Evolutionary conservation across 169 alveolate genomes (phyloP), one percentile per base, ranked within the genome.

Genomic region (Cryptosporidium sp.): DNA sequence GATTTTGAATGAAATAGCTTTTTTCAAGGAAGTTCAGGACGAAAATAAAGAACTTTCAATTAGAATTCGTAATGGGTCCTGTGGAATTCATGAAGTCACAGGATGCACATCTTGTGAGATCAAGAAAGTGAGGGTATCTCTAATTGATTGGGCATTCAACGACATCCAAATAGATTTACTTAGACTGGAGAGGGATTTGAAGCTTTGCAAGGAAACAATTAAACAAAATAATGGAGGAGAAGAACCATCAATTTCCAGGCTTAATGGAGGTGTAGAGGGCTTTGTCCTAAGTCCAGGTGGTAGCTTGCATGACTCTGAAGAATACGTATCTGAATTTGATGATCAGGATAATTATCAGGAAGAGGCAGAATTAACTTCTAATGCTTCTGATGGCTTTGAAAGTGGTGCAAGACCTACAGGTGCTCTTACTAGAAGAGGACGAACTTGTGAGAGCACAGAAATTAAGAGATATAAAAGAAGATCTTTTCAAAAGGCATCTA

Each of bases 51-150:
- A 29, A 7, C 37, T 65, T 0, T 37, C 68, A 16, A 39, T 8
- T 41, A 61, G 70, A 14, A 80, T 80, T 39, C 69, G 65, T 26
- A 35, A 23, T 18, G 62, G 21, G 16, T 18, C 31, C 41, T 80
- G 89, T 45, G 51, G 21, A 18, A 16, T 62, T 45, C 89, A 80
- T 48, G 89, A 80, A 12, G 43, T 39, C 21, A 62, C 61, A 14
- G 89, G 89, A 16, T 80, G 89, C 16, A 29, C 71, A n/a, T 59
- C 23, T 1, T 80, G 89, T 35, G 89, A 80, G n/a, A 43, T 65
- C 3, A 80, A 50, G 48, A 80, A 43, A 33, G 31, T 31, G 16
- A n/a, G 69, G 3, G 8, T 80, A 26, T 80, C 65, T 6, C 9
- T 80, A 6, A 43, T 59, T 1, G 89, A 80, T 6, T 80, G 89